Conservation (phyloP, 2,329 filamentous ascomycete species). For the Xylaria sp. region DNA sequence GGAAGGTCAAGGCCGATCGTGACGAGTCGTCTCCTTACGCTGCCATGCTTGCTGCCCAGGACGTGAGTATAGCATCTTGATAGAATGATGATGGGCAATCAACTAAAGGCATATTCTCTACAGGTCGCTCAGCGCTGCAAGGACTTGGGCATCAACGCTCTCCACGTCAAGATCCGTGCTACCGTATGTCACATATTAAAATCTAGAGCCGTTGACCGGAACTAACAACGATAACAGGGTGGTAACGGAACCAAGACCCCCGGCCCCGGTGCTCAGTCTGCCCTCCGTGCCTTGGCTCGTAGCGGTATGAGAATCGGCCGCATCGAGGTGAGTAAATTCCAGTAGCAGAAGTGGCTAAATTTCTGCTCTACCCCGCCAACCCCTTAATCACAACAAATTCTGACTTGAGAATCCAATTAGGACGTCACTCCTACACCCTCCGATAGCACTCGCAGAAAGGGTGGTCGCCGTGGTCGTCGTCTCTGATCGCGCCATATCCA, state of each 20-base stretch:
- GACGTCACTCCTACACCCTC: slow-evolving; percentile 99
- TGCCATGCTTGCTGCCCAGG: slow-evolving; percentile 99
- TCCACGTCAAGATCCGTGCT: slow-evolving; percentile 99
- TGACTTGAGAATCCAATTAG: slow-evolving; percentile 45
- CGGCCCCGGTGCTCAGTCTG: slow-evolving; percentile 98
- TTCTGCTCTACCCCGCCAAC: neutral
- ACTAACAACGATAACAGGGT: slow-evolving; percentile 32
- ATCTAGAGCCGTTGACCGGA: neutral
- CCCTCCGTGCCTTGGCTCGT: slow-evolving; percentile 97
- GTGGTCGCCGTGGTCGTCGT: slow-evolving; percentile 99
- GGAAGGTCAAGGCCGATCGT: slow-evolving; percentile 99
- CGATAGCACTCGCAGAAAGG: slow-evolving; percentile 99
- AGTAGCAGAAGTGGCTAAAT: neutral
- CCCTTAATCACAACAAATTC: neutral
- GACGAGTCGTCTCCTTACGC: slow-evolving; percentile 99
- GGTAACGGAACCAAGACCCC: slow-evolving; percentile 99
- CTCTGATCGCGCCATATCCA: slow-evolving; percentile 72
- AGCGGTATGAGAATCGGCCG: slow-evolving; percentile 99
- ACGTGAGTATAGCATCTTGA: slow-evolving; percentile 62
- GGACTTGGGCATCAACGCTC: slow-evolving; percentile 81
- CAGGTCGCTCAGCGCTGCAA: slow-evolving; percentile 76
- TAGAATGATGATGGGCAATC: neutral
- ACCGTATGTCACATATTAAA: slow-evolving; percentile 78
- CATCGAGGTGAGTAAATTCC: slow-evolving; percentile 69
- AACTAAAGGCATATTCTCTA: neutral